These are phyloP conservation scores for Colletotrichum brevisporum DNA, from an alignment of 2,329 filamentous ascomycete genomes.

Conservation along the genomic window DNA sequence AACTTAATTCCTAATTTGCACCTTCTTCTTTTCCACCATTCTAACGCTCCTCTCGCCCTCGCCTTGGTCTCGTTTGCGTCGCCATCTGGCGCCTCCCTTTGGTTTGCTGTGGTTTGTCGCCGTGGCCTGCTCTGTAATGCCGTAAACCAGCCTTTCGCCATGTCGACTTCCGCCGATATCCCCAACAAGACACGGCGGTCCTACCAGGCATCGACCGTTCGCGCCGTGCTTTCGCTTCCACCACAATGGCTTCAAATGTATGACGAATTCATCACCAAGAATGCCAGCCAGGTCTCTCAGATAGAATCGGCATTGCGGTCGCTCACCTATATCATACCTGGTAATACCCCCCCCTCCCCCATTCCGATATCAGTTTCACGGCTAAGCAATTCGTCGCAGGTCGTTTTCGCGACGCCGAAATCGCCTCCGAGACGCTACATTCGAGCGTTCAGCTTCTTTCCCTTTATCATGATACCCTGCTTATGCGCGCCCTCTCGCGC, in stretches of 20 bases:
- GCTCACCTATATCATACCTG: conserved; percentile 95
- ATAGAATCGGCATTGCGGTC: conserved; percentile 95
- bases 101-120: not conserved
- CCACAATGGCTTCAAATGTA: conserved; percentile 80
- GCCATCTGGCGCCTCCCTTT: not conserved
- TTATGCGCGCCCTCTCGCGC: conserved; percentile 75
- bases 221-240: conserved; percentile 66
- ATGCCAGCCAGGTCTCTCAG: conserved; percentile 92
- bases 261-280: conserved; percentile 93
- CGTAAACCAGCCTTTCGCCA: conserved; percentile 11
- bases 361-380: not conserved
- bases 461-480: conserved; percentile 91
- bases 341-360: conserved; percentile 54
- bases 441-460: conserved; percentile 91
- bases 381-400: conserved; percentile 60
- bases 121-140: not conserved
- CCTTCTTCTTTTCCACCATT: not conserved
- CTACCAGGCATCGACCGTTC: conserved; percentile 32
- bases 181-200: conserved; percentile 38
- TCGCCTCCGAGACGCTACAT: conserved; percentile 93
- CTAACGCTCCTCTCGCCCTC: not conserved
- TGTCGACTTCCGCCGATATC: conserved; percentile 40
- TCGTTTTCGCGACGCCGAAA: conserved; percentile 91
- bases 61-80: not conserved
- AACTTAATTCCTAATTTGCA: conserved; percentile 1